These are phyloP conservation scores for Phalaenopsis equestris DNA, from an alignment of 106 monocot species.

Conservation along the genomic window DNA sequence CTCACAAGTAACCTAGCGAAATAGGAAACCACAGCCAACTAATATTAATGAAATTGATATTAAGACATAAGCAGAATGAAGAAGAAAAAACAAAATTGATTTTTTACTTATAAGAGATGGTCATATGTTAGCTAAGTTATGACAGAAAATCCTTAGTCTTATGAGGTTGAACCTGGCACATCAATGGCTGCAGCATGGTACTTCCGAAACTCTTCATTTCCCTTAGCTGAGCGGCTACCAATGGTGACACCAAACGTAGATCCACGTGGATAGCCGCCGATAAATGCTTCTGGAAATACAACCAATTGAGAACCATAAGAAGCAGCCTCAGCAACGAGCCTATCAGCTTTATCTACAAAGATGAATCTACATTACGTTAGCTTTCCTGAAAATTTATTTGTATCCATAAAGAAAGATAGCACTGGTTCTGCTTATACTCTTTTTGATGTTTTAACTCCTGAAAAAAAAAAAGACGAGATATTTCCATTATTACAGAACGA, in stretches of 20 bases:
- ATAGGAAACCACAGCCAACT: not conserved
- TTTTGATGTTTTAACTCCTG: not conserved
- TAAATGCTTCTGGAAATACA: conserved; percentile 94
- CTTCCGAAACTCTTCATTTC: conserved; percentile 75
- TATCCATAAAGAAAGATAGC: not conserved
- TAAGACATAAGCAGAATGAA: not conserved
- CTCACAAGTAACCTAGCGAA: not conserved
- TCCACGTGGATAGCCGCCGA: conserved; percentile 94
- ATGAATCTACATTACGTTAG: not conserved
- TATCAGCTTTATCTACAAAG: conserved; percentile 79
- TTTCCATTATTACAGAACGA: not conserved
- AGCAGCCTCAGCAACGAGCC: conserved; percentile 72
- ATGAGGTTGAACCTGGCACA: conserved; percentile 54
- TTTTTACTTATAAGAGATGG: no score
- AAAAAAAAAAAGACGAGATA: not conserved
- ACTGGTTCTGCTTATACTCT: not conserved
- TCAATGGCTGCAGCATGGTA: conserved; percentile 93
- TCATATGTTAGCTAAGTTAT: not conserved
- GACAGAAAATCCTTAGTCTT: not conserved
- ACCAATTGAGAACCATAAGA: conserved; percentile 74
- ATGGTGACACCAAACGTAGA: conserved; percentile 77
- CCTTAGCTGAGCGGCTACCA: conserved; percentile 72
- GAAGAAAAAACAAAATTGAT: not conserved
- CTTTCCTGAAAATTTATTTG: not conserved
- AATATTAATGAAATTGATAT: not conserved